Base-by-base conservation (phyloP, 441 rosid species). In the Euphorbia schlechtendalii region DNA sequence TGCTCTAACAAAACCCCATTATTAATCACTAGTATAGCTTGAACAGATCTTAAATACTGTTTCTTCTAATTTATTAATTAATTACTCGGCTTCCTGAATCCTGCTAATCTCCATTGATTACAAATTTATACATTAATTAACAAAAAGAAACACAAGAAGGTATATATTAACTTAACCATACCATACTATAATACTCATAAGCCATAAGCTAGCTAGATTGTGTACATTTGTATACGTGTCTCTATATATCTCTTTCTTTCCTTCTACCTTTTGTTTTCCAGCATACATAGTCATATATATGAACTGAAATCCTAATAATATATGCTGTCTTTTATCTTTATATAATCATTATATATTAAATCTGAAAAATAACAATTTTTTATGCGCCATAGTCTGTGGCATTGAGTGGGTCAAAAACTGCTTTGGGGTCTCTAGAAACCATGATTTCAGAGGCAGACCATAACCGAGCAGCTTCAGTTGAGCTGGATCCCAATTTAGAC, bases 361-460 rank as follows among this genome's bases (percentile, higher is more conserved):
- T 41, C 20, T 40, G 21, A 28, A 4, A 11, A 0, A 14, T 25
- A 27, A 4, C 9, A 22, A 69, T 41, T 41, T 32, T 63, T 68
- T 34, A 53, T n/a, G 45, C 59, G 51, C 41, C 59, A 63, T 66
- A 67, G 25, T 72, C 69, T 3, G 74, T 45, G 68, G 65, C 66
- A 12, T 28, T 70, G 68, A 67, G 72, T 13, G 80, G 77, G 71
- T 84, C 81, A 69, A 79, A 78, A 51, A 64, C 77, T 56, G 78
- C 74, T 72, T 74, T 85, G 46, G 86, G 69, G 71, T 81, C 83
- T 73, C 56, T 78, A 69, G 91, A 83, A 25, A 88, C 89, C 78
- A 88, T 73, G 74, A 82, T 69, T 74, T 88, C 87, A 41, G 97
- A 90, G 38, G 84, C 84, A 59, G 88, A 77, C 97, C 97, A 88